Evolutionary conservation across 768 basidiomycete genomes (phyloP).

Genomic region (Termitomyces bulborhizus): DNA sequence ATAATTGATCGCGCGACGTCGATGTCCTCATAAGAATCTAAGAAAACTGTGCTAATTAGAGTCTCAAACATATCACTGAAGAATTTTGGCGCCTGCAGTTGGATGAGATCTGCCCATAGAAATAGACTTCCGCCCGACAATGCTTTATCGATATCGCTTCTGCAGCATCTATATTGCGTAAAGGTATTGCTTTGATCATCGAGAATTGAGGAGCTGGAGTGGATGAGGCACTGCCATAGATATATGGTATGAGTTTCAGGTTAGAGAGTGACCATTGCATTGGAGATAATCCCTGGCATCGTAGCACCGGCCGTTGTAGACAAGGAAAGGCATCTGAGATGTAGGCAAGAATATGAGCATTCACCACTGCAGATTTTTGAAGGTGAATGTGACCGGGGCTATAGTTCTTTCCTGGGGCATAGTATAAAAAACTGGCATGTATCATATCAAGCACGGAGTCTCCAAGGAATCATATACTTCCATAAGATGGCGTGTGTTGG

Average conservation of each 20-base stretch:
- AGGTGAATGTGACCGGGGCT: conserved; percentile 64
- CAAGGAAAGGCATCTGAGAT: conserved; percentile 43
- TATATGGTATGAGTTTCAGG: conserved; percentile 40
- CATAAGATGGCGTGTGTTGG: conserved; percentile 57
- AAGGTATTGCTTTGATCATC: conserved; percentile 57
- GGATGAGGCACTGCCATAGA: conserved; percentile 69
- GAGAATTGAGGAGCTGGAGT: conserved; percentile 54
- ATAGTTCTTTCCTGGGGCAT: conserved; percentile 57
- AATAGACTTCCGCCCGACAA: conserved; percentile 41
- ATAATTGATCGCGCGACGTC: conserved; percentile 44
- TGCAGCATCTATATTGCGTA: conserved; percentile 41
- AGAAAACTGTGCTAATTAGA: conserved; percentile 66
- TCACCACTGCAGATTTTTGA: conserved; percentile 65
- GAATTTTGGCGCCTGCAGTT: conserved; percentile 74
- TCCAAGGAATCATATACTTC: conserved; percentile 75
- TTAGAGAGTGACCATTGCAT: conserved; percentile 25
- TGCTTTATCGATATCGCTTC: conserved; percentile 41
- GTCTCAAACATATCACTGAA: conserved; percentile 79
- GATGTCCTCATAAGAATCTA: conserved; percentile 58
- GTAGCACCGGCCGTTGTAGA: conserved; percentile 34
- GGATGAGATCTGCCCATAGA: conserved; percentile 70
- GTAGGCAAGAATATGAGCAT: conserved; percentile 66
- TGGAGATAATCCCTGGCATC: conserved; percentile 40
- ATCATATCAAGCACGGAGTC: conserved; percentile 74
- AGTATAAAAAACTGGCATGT: conserved; percentile 63